These are phyloP conservation scores for Neurospora pannonica DNA, from an alignment of 495 filamentous ascomycete genomes.

Conservation along the genomic window DNA sequence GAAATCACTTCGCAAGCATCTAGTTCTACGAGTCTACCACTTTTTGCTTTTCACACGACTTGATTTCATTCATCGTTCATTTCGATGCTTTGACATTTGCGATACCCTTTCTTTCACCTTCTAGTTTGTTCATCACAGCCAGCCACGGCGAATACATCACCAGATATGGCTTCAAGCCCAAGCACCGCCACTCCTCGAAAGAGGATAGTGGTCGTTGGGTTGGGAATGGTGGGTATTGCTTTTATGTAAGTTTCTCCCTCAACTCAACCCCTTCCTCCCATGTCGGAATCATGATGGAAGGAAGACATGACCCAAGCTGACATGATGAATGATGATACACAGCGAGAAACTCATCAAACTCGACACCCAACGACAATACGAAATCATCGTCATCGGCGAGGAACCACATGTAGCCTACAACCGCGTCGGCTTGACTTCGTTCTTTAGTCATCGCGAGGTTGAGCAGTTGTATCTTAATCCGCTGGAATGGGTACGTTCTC, in stretches of 20 bases:
- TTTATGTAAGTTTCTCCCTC: conserved; percentile 62
- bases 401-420: conserved; percentile 92
- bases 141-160: background rate
- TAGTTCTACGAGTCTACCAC: no score
- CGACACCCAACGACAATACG: conserved; percentile 70
- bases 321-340: background rate
- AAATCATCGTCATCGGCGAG: conserved; percentile 86
- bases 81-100: no score
- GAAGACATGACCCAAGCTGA: conserved; percentile 16
- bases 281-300: background rate
- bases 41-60: no score
- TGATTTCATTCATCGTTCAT: no score
- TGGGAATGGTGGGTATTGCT: conserved; percentile 93
- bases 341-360: conserved; percentile 85
- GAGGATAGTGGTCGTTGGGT: conserved; percentile 74
- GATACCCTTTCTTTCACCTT: background rate
- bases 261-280: background rate
- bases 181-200: conserved; percentile 32
- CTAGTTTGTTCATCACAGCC: no score
- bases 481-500: conserved; percentile 78
- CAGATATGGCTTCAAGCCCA: conserved; percentile 24
- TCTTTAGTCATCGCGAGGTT: conserved; percentile 83
- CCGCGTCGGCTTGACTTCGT: conserved; percentile 87
- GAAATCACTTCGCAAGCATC: no score
- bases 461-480: conserved; percentile 89